Base-by-base conservation (phyloP, 805 yeast genomes). In the Wickerhamomyces silvicola region DNA sequence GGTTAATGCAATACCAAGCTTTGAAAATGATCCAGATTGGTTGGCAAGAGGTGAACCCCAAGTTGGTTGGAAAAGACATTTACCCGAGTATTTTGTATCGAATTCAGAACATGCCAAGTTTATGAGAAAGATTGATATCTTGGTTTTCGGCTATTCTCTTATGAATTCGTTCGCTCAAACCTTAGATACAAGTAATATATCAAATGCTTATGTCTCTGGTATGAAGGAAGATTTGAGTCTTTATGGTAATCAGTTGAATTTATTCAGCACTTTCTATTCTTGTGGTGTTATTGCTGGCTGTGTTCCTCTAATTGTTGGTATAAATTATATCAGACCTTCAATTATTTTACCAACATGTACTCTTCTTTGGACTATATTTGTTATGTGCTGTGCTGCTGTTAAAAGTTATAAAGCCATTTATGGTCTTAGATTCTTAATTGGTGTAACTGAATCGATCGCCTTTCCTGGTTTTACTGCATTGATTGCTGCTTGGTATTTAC, bases 161-260 rank as follows among this genome's bases (percentile, higher is more conserved):
- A 37, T 75, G 75, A 3, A 76, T 75, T 52, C n/a, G n/a, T 80
- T 81, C 78, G 72, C 77, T 35, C 78, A 77, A 46, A 71, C 70
- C 41, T 54, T 79, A 33, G 85, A 79, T 44, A 71, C 68, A 35
- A 60, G 72, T 19, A 79, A 79, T 51, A 52, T 79, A 35, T 67
- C 64, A 41, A 75, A 78, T 43, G 85, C 85, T 3, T 79, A 77
- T 45, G 77, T 74, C 22, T 68, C 77, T 14, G 80, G 82, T n/a
- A 64, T 80, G 72, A 51, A 67, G 37, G 75, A 69, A 40, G 75
- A 64, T 21, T 57, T 78, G 24, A 61, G 62, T 3, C 65, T 81
- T 62, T 48, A 61, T 30, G 82, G 81, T 10, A 73, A 77, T 46
- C 81, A 78, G 39, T 61, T 78, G 37, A 73, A 73, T 31, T 57